Evolutionary conservation across 768 basidiomycete species (phyloP).

Genomic region (Suillus placidus): DNA sequence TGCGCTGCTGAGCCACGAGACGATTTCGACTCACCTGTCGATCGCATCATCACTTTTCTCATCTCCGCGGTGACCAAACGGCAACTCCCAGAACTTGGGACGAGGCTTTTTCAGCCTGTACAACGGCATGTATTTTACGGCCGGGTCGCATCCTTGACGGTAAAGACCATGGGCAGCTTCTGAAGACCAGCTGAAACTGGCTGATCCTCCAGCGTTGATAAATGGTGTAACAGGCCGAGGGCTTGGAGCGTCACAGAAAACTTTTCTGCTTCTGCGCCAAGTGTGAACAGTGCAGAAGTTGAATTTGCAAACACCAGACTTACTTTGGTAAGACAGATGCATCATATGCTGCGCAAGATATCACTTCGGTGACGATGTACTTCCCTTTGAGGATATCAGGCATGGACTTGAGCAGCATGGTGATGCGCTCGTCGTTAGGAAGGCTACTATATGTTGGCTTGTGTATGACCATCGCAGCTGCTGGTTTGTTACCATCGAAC

Average conservation of each 20-base stretch:
- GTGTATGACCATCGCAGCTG: conserved; percentile 38
- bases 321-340: not conserved
- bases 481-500: conserved; percentile 32
- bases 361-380: not conserved
- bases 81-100: not conserved
- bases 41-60: conserved; percentile 2
- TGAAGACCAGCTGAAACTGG: not conserved
- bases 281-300: not conserved
- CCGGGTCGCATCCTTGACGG: not conserved
- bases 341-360: not conserved
- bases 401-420: not conserved
- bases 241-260: not conserved
- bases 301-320: not conserved
- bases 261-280: not conserved
- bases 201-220: not conserved
- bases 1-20: not conserved
- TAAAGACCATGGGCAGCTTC: not conserved
- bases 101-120: not conserved
- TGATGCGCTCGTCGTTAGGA: conserved; percentile 12
- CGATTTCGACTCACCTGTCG: not conserved
- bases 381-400: not conserved
- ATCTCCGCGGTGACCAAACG: conserved; percentile 12
- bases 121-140: not conserved
- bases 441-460: conserved; percentile 24
- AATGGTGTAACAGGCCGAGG: not conserved